Base-by-base conservation (phyloP, 371 early-diverging fungal genomes). In the Catenaria anguillulae region DNA sequence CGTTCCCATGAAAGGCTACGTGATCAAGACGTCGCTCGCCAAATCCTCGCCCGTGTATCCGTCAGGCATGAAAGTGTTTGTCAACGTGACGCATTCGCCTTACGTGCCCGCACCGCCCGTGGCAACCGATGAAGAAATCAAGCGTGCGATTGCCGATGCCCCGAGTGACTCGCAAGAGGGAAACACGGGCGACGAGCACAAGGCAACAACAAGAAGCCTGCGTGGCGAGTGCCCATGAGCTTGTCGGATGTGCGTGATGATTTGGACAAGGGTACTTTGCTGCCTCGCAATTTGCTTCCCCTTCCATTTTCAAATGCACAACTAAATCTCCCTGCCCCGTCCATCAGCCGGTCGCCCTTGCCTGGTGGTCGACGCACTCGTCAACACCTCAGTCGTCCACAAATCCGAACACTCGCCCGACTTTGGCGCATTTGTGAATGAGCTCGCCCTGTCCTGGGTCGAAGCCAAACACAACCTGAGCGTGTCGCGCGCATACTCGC, bases 31-130 rank as follows among this genome's bases (percentile, higher is more conserved):
- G 3, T 60, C 64, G 4, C 69, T 77, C 19, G 62, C 52, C 10
- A 67, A 65, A n/a, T 61, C 69, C 35, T 56, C 65, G 0, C 68
- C 67, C 1, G 70, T 67, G 31, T 76, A 70, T 60, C 66, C 73
- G 26, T 65, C 65, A 4, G 77, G 74, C 35, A 60, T 75, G 2
- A 68, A 65, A 40, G 75, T 87, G 1, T 88, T 85, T 67, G 78
- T 89, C 67, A 90, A 89, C 64, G 61, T 89, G 13, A 84, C 85
- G 60, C 76, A 83, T 63, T 73, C 80, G 0, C 69, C 73, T 12
- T 66, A 75, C 40, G 71, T 87, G 35, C 85, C 90, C 0, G 73
- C 75, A 35, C 86, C 88, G 5, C 73, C 81, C 3, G 54, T 72
- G 8, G 73, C 76, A 0, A 65, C 71, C 13, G 84, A 85, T 66